Evolutionary conservation across 2,329 filamentous ascomycete species (phyloP).

Genomic region (Clonostachys solani): DNA sequence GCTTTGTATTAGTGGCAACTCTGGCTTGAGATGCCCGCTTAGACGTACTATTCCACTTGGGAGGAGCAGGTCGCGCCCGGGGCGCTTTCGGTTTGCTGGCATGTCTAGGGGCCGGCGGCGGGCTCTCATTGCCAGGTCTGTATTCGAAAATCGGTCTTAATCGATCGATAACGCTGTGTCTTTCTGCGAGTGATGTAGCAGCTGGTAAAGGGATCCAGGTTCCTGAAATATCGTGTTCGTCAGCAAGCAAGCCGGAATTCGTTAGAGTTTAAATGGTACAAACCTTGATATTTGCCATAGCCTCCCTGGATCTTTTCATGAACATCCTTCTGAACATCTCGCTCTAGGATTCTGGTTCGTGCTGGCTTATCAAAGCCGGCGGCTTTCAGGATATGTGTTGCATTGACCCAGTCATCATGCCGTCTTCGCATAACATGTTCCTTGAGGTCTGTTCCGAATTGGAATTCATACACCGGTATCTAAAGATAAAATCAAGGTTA

Average conservation of each 20-base stretch:
- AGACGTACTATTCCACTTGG: constrained; percentile 46
- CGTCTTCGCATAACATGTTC: constrained; percentile 95
- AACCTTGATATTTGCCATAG: constrained; percentile 97
- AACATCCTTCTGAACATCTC: constrained; percentile 92
- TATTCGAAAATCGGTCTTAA: constrained; percentile 88
- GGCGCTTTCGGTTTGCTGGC: constrained; percentile 79
- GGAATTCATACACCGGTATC: constrained; percentile 94
- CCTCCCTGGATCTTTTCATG: constrained; percentile 98
- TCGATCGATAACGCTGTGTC: constrained; percentile 82
- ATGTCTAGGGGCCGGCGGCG: constrained; percentile 91
- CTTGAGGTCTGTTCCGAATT: constrained; percentile 72
- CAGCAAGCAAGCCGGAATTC: constrained; percentile 5
- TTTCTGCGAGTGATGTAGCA: constrained; percentile 76
- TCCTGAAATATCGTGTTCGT: constrained; percentile 40
- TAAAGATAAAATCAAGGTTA: constrained; percentile 26
- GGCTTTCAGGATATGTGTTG: constrained; percentile 97
- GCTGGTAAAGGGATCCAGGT: constrained; percentile 92
- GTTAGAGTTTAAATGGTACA: constrained; percentile 6
- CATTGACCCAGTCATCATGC: constrained; percentile 96
- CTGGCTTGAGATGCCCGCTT: not conserved
- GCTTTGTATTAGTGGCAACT: not conserved
- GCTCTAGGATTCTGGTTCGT: constrained; percentile 88
- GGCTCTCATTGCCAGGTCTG: constrained; percentile 77
- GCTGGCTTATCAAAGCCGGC: constrained; percentile 97
- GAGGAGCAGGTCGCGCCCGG: constrained; percentile 45